phyloP scores from a whole-genome alignment of 164 flowering plant species.

The Kingdonia uniflora region DNA sequence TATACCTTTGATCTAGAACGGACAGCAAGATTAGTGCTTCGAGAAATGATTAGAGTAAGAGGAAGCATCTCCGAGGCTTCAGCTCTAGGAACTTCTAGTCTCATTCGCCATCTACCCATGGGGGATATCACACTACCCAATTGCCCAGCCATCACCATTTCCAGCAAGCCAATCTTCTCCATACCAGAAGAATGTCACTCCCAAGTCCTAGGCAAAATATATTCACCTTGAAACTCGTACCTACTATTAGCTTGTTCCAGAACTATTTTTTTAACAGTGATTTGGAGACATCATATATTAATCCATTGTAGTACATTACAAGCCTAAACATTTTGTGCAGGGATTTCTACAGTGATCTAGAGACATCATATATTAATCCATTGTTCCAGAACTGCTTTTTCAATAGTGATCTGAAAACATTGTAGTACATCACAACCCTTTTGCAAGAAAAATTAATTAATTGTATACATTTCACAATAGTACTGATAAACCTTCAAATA shows the following conservation, averaged over 20 bases:
- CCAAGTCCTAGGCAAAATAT: conserved; percentile 82
- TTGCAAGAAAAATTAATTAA: too few relatives aligned
- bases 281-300: too few relatives aligned
- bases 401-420: conserved; percentile 66
- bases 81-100: conserved; percentile 89
- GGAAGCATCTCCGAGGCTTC: conserved; percentile 99
- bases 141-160: conserved; percentile 76
- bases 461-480: too few relatives aligned
- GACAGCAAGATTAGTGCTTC: conserved; percentile 92
- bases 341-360: too few relatives aligned
- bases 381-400: conserved; percentile 84
- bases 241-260: too few relatives aligned
- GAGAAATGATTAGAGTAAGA: conserved; percentile 89
- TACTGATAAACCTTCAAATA: too few relatives aligned
- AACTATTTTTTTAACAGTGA: too few relatives aligned
- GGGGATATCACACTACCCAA: conserved; percentile 91
- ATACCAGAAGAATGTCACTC: conserved; percentile 49
- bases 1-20: conserved; percentile 92
- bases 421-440: not conserved
- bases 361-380: too few relatives aligned
- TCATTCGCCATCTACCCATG: conserved; percentile 99
- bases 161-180: too few relatives aligned
- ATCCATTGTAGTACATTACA: too few relatives aligned
- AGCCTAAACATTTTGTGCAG: too few relatives aligned
- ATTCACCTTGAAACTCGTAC: too few relatives aligned